Base-by-base conservation (phyloP, 495 filamentous ascomycete genomes). In the Neurospora sp. region DNA sequence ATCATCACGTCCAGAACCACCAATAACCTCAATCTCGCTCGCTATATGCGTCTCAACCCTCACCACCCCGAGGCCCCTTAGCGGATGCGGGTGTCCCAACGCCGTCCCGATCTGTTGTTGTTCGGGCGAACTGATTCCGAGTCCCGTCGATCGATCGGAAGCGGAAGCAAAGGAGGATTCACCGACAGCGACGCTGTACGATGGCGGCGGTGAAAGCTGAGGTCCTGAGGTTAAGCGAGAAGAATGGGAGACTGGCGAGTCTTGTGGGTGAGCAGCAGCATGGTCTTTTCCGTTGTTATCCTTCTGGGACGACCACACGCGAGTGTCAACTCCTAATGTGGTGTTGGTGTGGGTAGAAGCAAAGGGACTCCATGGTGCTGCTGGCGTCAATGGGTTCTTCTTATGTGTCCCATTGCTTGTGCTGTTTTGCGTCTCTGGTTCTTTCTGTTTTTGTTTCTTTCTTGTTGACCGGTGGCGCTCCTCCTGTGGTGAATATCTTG, bases 1-100 rank as follows among this genome's bases (percentile, higher is more conserved):
- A 38, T 71, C 44, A 20, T 39, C 69, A 49, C n/a, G 31, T 31
- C 37, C 66, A 44, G 5, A 42, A 46, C 62, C 31, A 27, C 37
- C n/a, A n/a, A 39, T 73, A 9, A 66, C 54, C 27, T 66, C 54
- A 66, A 31, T 18, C 27, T 31, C 23, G 9, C 42, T 66, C 44
- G 71, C 71, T 18, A 76, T 76, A 12, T 54, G 44, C 44, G 75
- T 76, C 73, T 75, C 69, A 11, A 76, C 73, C 1, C 42, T 20
- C 4, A 76, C 75, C 62, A 72, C 73, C 20, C 66, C 62, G 27
- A 31, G 27, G 27, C 1, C 27, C 27, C 27, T 31, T 31, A 31
- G 27, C 27, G 27, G 27, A 31, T 31, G 35, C 3, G 37, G 38
- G 5, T 27, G 35, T 41, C 70, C 39, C 5, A 35, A 72, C 27